A percentile compares a stretch with the other conserved stretches of the same genome.
phyloP scores from a whole-genome alignment of 2,329 filamentous ascomycete genomes.

The Sporothrix humicola region DNA sequence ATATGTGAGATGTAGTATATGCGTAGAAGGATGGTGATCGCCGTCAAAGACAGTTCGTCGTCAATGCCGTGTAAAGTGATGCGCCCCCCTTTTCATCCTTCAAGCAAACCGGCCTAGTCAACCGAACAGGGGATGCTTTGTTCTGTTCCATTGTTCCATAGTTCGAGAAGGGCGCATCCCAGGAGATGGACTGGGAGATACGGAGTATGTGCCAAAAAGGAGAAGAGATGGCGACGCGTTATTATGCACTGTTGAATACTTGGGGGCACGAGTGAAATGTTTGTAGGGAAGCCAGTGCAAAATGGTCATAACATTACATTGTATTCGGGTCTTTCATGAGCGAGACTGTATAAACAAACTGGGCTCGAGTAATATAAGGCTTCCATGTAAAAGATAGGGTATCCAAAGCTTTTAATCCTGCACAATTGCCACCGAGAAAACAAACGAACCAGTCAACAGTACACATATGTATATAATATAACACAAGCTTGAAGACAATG shows the following conservation, averaged over 20 bases:
- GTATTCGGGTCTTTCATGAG: background rate
- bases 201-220: background rate
- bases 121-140: background rate
- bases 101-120: background rate
- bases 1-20: background rate
- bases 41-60: constrained; percentile 11
- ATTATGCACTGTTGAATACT: background rate
- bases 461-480: constrained; percentile 12
- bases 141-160: constrained; percentile 23
- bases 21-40: background rate
- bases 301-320: background rate
- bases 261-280: background rate
- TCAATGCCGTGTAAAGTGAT: constrained; percentile 27
- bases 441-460: background rate
- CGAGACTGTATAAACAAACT: constrained; percentile 16
- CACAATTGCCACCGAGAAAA: constrained; percentile 15
- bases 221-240: background rate
- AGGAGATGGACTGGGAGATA: background rate
- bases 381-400: constrained; percentile 9
- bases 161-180: background rate
- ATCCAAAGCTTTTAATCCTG: constrained; percentile 25
- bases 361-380: background rate
- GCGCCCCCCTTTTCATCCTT: background rate
- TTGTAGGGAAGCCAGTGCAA: background rate
- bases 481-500: constrained; percentile 17